Conservation (phyloP, 371 early-diverging fungal species). For the Lichtheimia ramosa region DNA sequence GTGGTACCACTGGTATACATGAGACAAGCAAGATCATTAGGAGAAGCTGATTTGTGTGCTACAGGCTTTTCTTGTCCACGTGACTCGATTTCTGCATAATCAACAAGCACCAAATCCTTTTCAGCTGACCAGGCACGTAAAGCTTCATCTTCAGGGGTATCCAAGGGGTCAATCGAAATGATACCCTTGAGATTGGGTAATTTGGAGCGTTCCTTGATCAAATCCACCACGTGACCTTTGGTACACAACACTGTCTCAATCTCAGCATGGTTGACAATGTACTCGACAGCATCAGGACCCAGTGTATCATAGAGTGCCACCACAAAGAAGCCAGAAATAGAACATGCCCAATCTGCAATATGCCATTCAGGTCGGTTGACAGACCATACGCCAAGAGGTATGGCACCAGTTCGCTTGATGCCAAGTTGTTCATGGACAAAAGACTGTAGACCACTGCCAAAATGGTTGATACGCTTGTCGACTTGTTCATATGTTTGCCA, state of each 20-base stretch:
- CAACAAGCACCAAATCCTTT: constrained; percentile 45
- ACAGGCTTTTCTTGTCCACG: constrained; percentile 41
- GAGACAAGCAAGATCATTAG: constrained; percentile 79
- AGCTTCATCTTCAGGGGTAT: constrained; percentile 26
- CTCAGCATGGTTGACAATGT: constrained; percentile 72
- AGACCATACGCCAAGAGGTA: constrained; percentile 68
- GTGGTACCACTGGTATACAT: constrained; percentile 96
- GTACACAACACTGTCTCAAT: constrained; percentile 76
- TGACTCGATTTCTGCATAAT: constrained; percentile 64
- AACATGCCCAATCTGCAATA: constrained; percentile 70
- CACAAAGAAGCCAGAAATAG: constrained; percentile 58
- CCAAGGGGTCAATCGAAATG: constrained; percentile 74
- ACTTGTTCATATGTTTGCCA: constrained; percentile 82
- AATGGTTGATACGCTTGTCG: constrained; percentile 65
- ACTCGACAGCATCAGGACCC: constrained; percentile 76
- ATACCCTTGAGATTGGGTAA: constrained; percentile 70
- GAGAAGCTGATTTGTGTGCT: constrained; percentile 34
- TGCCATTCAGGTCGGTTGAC: constrained; percentile 95
- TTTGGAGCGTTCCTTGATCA: constrained; percentile 55
- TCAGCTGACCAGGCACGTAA: constrained; percentile 52
- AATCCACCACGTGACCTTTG: constrained; percentile 61
- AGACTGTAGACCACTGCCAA: constrained; percentile 63
- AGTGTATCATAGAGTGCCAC: constrained; percentile 97
- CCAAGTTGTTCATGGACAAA: constrained; percentile 42
- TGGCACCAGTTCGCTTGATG: constrained; percentile 27